Evolutionary conservation across 2,329 filamentous ascomycete genomes (phyloP).

Genomic region (Stagonosporopsis rhizophila): DNA sequence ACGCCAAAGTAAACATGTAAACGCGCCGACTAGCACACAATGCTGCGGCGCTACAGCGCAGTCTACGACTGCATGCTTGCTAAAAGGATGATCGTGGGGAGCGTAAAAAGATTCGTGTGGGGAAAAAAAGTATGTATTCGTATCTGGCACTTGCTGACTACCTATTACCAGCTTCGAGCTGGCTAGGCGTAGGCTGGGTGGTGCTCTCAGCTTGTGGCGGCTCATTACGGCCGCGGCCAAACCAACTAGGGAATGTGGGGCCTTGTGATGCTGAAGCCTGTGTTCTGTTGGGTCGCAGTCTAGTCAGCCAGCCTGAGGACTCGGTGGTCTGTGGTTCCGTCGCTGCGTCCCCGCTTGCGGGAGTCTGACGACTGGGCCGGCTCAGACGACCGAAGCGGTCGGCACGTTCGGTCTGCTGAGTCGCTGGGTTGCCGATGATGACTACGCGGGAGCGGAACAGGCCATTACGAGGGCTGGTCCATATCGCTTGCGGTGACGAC

Average conservation of each 20-base stretch:
- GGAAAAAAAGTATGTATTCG: slow-evolving; percentile 12
- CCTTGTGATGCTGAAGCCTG: slow-evolving; percentile 8
- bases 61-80: slow-evolving; percentile 5
- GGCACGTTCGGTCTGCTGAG: slow-evolving; percentile 20
- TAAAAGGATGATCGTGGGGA: slow-evolving; percentile 8
- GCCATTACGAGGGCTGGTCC: slow-evolving; percentile 41
- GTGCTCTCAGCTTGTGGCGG: slow-evolving; percentile 22
- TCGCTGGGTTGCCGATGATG: slow-evolving; percentile 26
- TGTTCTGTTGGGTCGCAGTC: slow-evolving; percentile 24
- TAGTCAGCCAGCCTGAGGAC: slow-evolving; percentile 35
- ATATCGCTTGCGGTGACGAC: slow-evolving; percentile 41
- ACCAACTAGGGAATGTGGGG: slow-evolving; percentile 36
- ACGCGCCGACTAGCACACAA: not conserved
- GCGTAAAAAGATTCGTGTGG: slow-evolving; percentile 6
- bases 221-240: slow-evolving; percentile 32
- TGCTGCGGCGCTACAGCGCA: not conserved
- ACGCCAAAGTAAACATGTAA: not conserved
- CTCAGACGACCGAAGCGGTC: slow-evolving; percentile 33
- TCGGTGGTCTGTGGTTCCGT: slow-evolving; percentile 21
- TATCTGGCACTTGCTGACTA: slow-evolving; percentile 19
- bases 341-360: slow-evolving; percentile 14
- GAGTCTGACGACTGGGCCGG: slow-evolving; percentile 35
- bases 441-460: slow-evolving; percentile 45
- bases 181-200: slow-evolving; percentile 41
- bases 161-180: slow-evolving; percentile 48